Base-by-base conservation (phyloP, 768 basidiomycete species). In the Mycena venus region DNA sequence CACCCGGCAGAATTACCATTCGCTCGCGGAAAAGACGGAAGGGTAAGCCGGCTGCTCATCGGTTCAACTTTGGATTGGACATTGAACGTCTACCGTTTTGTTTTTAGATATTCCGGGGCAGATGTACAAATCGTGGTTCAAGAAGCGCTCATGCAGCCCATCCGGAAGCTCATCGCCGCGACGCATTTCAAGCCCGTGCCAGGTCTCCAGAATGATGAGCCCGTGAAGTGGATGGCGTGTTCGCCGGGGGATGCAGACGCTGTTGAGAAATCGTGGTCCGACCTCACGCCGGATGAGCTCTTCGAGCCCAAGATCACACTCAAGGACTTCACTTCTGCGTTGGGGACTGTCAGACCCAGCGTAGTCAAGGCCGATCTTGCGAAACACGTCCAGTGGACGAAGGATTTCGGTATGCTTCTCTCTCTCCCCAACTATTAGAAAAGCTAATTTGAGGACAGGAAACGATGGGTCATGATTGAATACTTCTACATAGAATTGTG, bases 61-160 rank as follows among this genome's bases (percentile, higher is more conserved):
- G 25, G 10, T 19, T 19, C 15, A 6, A 36, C 40, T 14, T n/a
- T 27, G 14, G 34, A 34, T n/a, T 11, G n/a, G n/a, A n/a, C n/a
- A 44, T 25, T 32, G 14, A 31, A 34, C 40, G 0, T 19, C 10
- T n/a, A n/a, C n/a, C n/a, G n/a, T n/a, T n/a, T 10, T 27, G 25
- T 34, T 9, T 19, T 1, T 29, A 73, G 72, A 8, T 94, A 93
- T 80, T 92, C 94, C 44, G 95, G 94, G 9, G 93, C 92, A 14
- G 94, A 95, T 82, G 92, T 95, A 59, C 90, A 94, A 3, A 90
- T 95, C 77, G 86, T 95, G 40, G 94, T 95, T 19, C 90, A 93
- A 51, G 94, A 95, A 73, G 94, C 94, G 2, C 86, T 95, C 75
- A 95, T 95, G 94, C 94, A 95, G 80, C 94, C 94, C 3, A 92